Percentiles rank a stretch among this genome's conserved stretches.
These are phyloP conservation scores for Millerozyma miso DNA, from an alignment of 805 yeast genomes.

Conservation along the genomic window DNA sequence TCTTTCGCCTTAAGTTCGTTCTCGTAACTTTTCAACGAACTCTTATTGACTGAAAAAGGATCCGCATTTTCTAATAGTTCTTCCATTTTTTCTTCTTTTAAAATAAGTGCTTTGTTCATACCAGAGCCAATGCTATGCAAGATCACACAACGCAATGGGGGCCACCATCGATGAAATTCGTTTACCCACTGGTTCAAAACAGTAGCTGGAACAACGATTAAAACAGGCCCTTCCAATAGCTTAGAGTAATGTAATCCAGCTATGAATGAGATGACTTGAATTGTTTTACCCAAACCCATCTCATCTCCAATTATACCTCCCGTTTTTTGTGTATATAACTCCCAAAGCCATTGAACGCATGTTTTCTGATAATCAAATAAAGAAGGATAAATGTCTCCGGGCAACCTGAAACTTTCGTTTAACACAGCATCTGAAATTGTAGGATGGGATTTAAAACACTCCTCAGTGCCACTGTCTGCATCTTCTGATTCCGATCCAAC, in stretches of 20 bases:
- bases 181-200: conserved; percentile 96
- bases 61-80: conserved; percentile 42
- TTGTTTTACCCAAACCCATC: conserved; percentile 96
- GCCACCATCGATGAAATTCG: conserved; percentile 98
- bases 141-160: conserved; percentile 80
- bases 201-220: conserved; percentile 94
- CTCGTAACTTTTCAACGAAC: conserved; percentile 21
- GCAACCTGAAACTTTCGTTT: conserved; percentile 66
- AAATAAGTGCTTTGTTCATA: conserved; percentile 39
- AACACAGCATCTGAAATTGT: conserved; percentile 67
- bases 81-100: conserved; percentile 49
- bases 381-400: conserved; percentile 86
- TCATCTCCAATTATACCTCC: conserved; percentile 98
- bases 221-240: conserved; percentile 66
- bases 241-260: conserved; percentile 89
- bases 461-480: conserved; percentile 29
- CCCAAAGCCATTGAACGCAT: conserved; percentile 97
- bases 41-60: conserved; percentile 17
- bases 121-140: conserved; percentile 92
- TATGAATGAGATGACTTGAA: conserved; percentile 84
- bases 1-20: conserved; percentile 40
- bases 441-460: conserved; percentile 79
- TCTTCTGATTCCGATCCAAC: conserved; percentile 3
- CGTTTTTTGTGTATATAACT: conserved; percentile 77
- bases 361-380: conserved; percentile 93